Evolutionary conservation across 768 basidiomycete species (phyloP).

Genomic region (Pleurotus djamor): DNA sequence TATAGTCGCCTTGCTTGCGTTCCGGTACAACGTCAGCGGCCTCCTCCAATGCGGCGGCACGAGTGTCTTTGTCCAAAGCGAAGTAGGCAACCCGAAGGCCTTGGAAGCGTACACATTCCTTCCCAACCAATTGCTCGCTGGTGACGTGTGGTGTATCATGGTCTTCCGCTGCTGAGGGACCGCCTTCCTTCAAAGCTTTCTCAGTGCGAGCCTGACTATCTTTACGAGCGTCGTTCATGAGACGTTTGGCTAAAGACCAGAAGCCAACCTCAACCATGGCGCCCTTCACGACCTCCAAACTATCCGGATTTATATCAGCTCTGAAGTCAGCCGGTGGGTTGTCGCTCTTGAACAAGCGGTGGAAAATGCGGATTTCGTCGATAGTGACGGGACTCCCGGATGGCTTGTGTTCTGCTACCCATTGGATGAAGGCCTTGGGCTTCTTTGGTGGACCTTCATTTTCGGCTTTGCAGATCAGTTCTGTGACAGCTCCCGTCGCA

Average conservation of each 20-base stretch:
- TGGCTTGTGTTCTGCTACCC: slow-evolving; percentile 85
- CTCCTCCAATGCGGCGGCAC: slow-evolving; percentile 62
- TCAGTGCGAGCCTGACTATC: slow-evolving; percentile 65
- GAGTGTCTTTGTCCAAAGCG: slow-evolving; percentile 84
- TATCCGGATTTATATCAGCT: slow-evolving; percentile 80
- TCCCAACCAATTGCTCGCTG: slow-evolving; percentile 78
- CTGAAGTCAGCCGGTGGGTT: slow-evolving; percentile 83
- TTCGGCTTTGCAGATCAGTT: slow-evolving; percentile 80
- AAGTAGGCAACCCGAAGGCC: slow-evolving; percentile 96
- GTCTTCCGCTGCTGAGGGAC: slow-evolving; percentile 24
- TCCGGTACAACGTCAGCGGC: slow-evolving; percentile 36
- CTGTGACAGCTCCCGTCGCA: slow-evolving; percentile 66
- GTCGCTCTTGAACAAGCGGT: slow-evolving; percentile 92
- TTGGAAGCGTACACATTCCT: slow-evolving; percentile 95
- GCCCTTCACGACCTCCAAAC: slow-evolving; percentile 74
- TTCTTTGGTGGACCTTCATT: slow-evolving; percentile 66
- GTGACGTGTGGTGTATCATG: slow-evolving; percentile 71
- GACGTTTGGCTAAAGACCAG: slow-evolving; percentile 74
- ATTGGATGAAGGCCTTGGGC: slow-evolving; percentile 94
- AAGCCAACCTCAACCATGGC: slow-evolving; percentile 91
- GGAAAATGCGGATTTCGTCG: slow-evolving; percentile 90
- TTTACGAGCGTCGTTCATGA: slow-evolving; percentile 59
- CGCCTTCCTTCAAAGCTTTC: slow-evolving; percentile 51
- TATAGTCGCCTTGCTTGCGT: slow-evolving; percentile 66
- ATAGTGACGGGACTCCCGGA: slow-evolving; percentile 82